These are phyloP conservation scores for Septoria petroselini DNA, from an alignment of 2,329 filamentous ascomycete genomes.

Conservation along the genomic window DNA sequence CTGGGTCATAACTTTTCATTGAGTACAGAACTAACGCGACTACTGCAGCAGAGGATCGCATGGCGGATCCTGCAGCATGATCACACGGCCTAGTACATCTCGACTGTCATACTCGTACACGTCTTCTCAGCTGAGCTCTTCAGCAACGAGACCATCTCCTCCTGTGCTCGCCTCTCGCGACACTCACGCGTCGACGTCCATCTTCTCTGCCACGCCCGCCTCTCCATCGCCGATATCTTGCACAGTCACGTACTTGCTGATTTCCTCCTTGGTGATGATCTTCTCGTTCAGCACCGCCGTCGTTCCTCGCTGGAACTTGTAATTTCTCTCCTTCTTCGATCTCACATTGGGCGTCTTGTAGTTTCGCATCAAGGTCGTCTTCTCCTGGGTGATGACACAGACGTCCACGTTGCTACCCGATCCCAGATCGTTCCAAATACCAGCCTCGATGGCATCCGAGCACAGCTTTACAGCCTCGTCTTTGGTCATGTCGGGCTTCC, in stretches of 20 bases:
- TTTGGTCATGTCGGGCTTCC: slow-evolving; percentile 73
- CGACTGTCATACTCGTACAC: slow-evolving; percentile 2
- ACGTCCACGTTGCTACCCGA: slow-evolving; percentile 98
- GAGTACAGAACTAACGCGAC: slow-evolving; percentile 3
- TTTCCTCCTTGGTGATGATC: slow-evolving; percentile 88
- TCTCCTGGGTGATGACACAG: slow-evolving; percentile 89
- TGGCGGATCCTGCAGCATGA: neutral
- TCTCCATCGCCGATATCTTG: slow-evolving; percentile 69
- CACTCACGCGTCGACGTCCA: slow-evolving; percentile 56
- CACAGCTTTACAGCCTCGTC: slow-evolving; percentile 81
- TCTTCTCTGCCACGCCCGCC: slow-evolving; percentile 60
- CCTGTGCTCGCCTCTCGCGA: neutral
- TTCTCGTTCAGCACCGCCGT: slow-evolving; percentile 95
- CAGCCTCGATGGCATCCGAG: slow-evolving; percentile 84
- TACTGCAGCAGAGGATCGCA: neutral
- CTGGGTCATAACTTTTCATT: slow-evolving; percentile 16
- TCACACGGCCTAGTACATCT: neutral
- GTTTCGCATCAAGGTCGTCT: slow-evolving; percentile 90
- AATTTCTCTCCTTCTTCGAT: slow-evolving; percentile 86
- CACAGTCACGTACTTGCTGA: slow-evolving; percentile 90
- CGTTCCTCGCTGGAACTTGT: slow-evolving; percentile 86
- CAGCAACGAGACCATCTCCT: neutral
- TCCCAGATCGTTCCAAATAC: slow-evolving; percentile 98
- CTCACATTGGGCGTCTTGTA: slow-evolving; percentile 91
- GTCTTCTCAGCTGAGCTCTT: neutral